Evolutionary conservation across 345 rosid species (phyloP).

Genomic region (Citrus mangshanensis): DNA sequence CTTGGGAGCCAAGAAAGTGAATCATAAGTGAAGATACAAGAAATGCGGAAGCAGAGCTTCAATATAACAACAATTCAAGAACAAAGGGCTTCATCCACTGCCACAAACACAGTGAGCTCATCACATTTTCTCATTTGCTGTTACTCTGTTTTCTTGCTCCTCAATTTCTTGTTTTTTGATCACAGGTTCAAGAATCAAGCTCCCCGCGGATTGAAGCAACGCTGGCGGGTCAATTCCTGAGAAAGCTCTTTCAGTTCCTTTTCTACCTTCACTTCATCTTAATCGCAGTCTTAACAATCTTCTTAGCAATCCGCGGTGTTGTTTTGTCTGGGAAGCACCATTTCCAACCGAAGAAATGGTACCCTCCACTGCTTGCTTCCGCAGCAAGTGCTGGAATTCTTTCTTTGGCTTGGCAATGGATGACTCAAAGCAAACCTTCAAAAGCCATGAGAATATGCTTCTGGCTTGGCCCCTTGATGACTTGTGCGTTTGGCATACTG

Average conservation of each 20-base stretch:
- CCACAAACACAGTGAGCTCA: conserved; percentile 40
- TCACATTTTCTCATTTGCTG: background rate
- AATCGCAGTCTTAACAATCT: conserved; percentile 44
- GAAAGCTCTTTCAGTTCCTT: conserved; percentile 50
- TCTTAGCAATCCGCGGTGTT: conserved; percentile 60
- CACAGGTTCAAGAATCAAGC: conserved; percentile 50
- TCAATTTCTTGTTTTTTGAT: background rate
- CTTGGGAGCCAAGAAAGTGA: conserved; percentile 20
- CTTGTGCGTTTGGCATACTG: conserved; percentile 53
- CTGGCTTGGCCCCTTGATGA: conserved; percentile 64
- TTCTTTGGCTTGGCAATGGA: conserved; percentile 54
- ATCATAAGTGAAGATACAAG: background rate
- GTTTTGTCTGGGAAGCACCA: conserved; percentile 42
- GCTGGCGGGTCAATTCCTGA: conserved; percentile 33
- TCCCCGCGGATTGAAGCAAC: conserved; percentile 21
- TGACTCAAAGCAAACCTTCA: conserved; percentile 39
- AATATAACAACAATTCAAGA: conserved; percentile 29
- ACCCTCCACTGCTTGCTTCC: conserved; percentile 65
- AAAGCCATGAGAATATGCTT: conserved; percentile 59
- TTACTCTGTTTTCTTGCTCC: conserved; percentile 4
- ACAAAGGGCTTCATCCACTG: conserved; percentile 14
- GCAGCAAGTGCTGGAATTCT: conserved; percentile 45
- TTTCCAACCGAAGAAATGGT: conserved; percentile 73
- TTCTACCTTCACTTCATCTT: conserved; percentile 59
- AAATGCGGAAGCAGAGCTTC: conserved; percentile 15